Percentiles rank a stretch among this genome's conserved stretches.
These are phyloP conservation scores for Purshia tridentata DNA, from an alignment of 306 rosid genomes.

Conservation along the genomic window DNA sequence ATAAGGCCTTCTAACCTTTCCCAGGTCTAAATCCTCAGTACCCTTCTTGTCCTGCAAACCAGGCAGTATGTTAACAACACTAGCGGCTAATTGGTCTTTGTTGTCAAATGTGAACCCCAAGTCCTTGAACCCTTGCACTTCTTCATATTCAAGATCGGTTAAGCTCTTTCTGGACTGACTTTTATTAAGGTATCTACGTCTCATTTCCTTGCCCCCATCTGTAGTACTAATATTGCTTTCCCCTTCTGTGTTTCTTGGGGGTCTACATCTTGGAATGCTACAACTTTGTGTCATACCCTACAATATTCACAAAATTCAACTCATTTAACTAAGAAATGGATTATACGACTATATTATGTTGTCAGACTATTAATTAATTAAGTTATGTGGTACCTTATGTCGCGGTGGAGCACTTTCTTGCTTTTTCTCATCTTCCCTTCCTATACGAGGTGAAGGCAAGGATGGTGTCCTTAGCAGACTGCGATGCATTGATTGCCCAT, in stretches of 20 bases:
- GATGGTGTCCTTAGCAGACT: conserved; percentile 45
- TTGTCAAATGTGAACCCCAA: conserved; percentile 88
- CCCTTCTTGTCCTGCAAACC: conserved; percentile 64
- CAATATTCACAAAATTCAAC: background rate
- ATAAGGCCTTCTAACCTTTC: conserved; percentile 64
- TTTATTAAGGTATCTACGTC: conserved; percentile 34
- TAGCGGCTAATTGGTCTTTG: conserved; percentile 45
- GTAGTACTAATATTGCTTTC: conserved; percentile 28
- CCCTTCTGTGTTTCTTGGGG: conserved; percentile 30
- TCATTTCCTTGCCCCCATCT: conserved; percentile 51
- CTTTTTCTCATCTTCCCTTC: conserved; percentile 13
- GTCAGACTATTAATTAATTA: too few relatives aligned
- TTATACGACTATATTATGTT: too few relatives aligned
- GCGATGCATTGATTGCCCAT: conserved; percentile 2
- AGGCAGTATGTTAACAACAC: conserved; percentile 69
- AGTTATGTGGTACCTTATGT: conserved; percentile 6
- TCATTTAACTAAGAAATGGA: too few relatives aligned
- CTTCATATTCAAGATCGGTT: conserved; percentile 78
- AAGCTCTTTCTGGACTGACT: conserved; percentile 48
- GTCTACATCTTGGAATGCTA: conserved; percentile 48
- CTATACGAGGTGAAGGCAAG: conserved; percentile 27
- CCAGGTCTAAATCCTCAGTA: conserved; percentile 42
- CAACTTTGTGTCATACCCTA: conserved; percentile 44
- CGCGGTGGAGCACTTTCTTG: background rate
- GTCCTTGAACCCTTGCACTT: conserved; percentile 90